phyloP scores from a whole-genome alignment of 1,284 basidiomycete species.

The Tranzscheliella williamsii region DNA sequence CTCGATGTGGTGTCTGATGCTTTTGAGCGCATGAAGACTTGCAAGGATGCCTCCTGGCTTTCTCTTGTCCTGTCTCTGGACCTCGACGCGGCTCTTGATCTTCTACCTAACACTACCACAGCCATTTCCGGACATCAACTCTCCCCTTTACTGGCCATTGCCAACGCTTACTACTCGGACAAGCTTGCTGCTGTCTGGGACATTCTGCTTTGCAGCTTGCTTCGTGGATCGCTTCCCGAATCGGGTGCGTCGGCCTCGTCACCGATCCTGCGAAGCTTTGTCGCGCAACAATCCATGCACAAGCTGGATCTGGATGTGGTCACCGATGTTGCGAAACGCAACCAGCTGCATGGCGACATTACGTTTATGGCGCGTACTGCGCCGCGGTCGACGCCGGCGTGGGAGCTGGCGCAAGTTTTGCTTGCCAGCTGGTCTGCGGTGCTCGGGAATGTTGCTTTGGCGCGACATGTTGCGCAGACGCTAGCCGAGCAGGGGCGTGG shows the following conservation, averaged over 20 bases:
- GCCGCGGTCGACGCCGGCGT: conserved; percentile 22
- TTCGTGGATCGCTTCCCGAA: conserved; percentile 35
- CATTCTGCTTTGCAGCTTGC: conserved; percentile 37
- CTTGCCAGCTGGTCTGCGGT: conserved; percentile 48
- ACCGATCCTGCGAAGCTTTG: conserved; percentile 8
- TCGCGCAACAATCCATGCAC: conserved; percentile 18
- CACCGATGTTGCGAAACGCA: conserved; percentile 14
- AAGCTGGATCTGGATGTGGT: conserved; percentile 36
- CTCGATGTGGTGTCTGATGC: background rate
- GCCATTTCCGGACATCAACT: conserved; percentile 9
- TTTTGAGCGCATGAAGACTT: background rate
- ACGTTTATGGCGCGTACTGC: conserved; percentile 31
- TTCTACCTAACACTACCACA: conserved; percentile 16
- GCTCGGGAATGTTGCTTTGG: conserved; percentile 37
- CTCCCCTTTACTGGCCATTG: conserved; percentile 41
- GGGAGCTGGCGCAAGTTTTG: conserved; percentile 36
- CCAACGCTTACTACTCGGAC: conserved; percentile 41
- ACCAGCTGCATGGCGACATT: conserved; percentile 31
- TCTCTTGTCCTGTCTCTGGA: conserved; percentile 41
- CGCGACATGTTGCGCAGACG: conserved; percentile 22
- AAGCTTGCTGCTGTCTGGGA: conserved; percentile 45
- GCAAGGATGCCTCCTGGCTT: conserved; percentile 34
- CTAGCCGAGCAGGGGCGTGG: conserved; percentile 17
- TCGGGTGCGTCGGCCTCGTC: conserved; percentile 2
- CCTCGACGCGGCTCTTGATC: conserved; percentile 28